Evolutionary conservation across 768 basidiomycete genomes (phyloP).

Genomic region (Auriscalpium orientale): DNA sequence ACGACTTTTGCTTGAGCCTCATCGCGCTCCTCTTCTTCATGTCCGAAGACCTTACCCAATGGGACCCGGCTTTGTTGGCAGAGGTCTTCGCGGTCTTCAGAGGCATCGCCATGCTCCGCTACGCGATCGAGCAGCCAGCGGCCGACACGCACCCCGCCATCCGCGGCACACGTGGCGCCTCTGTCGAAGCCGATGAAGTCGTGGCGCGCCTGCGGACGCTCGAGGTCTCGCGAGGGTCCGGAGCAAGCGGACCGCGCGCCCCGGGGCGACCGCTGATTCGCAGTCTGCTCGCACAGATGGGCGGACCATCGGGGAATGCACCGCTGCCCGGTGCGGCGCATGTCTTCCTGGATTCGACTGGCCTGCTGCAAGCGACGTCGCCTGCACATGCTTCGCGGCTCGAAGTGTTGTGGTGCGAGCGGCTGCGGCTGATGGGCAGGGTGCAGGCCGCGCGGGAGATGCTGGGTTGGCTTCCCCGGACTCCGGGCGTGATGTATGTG

Average conservation of each 20-base stretch:
- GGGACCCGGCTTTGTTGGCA: constrained; percentile 58
- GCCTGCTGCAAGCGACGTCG: constrained; percentile 59
- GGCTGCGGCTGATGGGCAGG: constrained; percentile 57
- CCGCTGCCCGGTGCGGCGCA: constrained; percentile 57
- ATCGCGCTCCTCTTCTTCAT: constrained; percentile 66
- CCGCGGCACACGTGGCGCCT: constrained; percentile 19
- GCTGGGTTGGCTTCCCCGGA: constrained; percentile 71
- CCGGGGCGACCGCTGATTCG: constrained; percentile 52
- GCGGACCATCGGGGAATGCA: constrained; percentile 26
- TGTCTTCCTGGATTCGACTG: constrained; percentile 59
- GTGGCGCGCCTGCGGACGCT: constrained; percentile 59
- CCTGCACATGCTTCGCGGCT: constrained; percentile 58
- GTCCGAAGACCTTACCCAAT: constrained; percentile 49
- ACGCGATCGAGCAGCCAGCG: constrained; percentile 52
- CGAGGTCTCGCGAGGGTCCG: constrained; percentile 46
- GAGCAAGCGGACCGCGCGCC: not conserved
- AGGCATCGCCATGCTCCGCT: constrained; percentile 67
- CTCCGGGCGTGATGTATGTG: constrained; percentile 70
- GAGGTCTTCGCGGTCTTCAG: constrained; percentile 77
- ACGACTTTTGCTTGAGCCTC: constrained; percentile 63
- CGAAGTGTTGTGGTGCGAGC: constrained; percentile 70
- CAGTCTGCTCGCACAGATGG: constrained; percentile 47
- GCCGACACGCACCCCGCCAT: constrained; percentile 25
- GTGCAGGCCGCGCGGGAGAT: constrained; percentile 53
- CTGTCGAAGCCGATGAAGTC: constrained; percentile 44